Percentiles rank a stretch among this genome's conserved stretches.
Conservation (phyloP, 306 rosid species). For the Castanea mollissima region DNA sequence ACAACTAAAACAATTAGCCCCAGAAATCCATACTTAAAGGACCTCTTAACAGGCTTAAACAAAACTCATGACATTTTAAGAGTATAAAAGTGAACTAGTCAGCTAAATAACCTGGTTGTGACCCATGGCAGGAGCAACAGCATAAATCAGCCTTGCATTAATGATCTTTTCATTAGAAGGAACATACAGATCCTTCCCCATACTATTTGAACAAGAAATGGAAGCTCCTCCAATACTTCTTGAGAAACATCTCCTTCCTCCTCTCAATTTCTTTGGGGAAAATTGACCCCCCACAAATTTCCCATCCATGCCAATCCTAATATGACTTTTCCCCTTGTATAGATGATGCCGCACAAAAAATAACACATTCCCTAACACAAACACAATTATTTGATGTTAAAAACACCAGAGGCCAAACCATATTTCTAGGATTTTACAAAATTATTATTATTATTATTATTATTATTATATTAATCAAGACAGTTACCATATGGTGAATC, state of each 20-base stretch:
- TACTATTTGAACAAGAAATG: slow-evolving; percentile 31
- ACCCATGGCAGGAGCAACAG: slow-evolving; percentile 94
- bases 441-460: background rate
- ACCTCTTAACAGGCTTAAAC: background rate
- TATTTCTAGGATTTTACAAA: background rate
- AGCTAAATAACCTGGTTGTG: slow-evolving; percentile 67
- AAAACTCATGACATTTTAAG: background rate
- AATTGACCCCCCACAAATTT: slow-evolving; percentile 8
- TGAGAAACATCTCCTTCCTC: slow-evolving; percentile 14
- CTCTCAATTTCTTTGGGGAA: slow-evolving; percentile 26
- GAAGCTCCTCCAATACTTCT: slow-evolving; percentile 26
- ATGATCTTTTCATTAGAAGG: slow-evolving; percentile 33
- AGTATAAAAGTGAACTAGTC: background rate
- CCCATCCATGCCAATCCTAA: slow-evolving; percentile 4
- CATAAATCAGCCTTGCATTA: slow-evolving; percentile 61
- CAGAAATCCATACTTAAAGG: background rate
- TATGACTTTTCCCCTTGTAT: slow-evolving; percentile 25
- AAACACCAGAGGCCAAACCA: background rate
- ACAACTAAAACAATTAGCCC: background rate
- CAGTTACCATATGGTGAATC: background rate
- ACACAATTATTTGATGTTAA: slow-evolving; percentile 4
- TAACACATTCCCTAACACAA: slow-evolving; percentile 41
- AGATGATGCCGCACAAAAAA: slow-evolving; percentile 28
- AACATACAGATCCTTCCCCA: slow-evolving; percentile 21
- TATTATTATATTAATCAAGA: background rate